These are phyloP conservation scores for Aspergillus carbonarius DNA, from an alignment of 2,329 filamentous ascomycete genomes.

Conservation along the genomic window DNA sequence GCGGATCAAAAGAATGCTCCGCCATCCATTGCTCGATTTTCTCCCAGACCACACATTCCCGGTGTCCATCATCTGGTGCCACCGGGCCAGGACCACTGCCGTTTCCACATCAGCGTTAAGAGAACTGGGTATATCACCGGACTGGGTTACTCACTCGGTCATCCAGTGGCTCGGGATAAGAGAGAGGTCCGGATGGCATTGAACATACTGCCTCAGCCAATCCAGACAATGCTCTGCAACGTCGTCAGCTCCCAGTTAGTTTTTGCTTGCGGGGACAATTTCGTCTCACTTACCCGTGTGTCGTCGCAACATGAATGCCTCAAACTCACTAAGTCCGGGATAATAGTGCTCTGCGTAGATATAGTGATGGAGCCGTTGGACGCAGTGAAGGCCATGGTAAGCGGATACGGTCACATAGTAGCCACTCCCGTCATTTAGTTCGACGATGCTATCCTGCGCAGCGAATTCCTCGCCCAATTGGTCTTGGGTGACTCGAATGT, in stretches of 20 bases:
- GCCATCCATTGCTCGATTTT: constrained; percentile 6
- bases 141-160: background rate
- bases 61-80: background rate
- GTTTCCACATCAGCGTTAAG: background rate
- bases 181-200: constrained; percentile 3
- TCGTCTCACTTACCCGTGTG: background rate
- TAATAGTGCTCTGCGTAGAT: constrained; percentile 5
- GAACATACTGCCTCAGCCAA: background rate
- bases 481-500: constrained; percentile 6
- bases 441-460: background rate
- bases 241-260: background rate
- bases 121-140: background rate
- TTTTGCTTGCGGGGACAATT: background rate
- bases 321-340: background rate
- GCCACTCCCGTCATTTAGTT: background rate
- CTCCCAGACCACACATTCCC: constrained; percentile 2
- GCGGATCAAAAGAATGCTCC: background rate
- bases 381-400: constrained; percentile 6
- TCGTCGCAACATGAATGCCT: background rate
- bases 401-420: background rate
- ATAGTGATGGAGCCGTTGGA: background rate
- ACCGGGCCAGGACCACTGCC: background rate
- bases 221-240: constrained; percentile 3
- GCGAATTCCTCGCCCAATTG: background rate
- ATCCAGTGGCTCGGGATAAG: constrained; percentile 4